phyloP scores from a whole-genome alignment of 106 monocot genomes.

The Acorus gramineus region DNA sequence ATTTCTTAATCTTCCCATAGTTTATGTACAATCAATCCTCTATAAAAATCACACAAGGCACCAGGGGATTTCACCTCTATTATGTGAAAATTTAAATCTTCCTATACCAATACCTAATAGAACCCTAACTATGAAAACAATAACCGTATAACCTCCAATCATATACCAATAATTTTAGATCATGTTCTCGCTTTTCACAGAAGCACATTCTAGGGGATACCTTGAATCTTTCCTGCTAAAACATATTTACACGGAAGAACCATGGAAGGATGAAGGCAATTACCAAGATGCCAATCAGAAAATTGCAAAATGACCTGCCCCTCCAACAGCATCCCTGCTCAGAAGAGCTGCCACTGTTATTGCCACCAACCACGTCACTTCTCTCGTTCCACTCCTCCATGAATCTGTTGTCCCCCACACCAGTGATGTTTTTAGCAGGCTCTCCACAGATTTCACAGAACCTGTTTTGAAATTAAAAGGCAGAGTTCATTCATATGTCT shows the following conservation, averaged over 20 bases:
- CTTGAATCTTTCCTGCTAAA: background rate
- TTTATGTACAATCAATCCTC: no score
- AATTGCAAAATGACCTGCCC: constrained; percentile 52
- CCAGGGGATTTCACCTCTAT: no score
- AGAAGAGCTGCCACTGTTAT: constrained; percentile 14
- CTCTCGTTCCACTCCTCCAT: constrained; percentile 46
- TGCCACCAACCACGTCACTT: constrained; percentile 4
- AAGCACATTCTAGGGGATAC: no score
- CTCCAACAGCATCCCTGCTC: constrained; percentile 41
- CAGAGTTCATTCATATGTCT: no score
- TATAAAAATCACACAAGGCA: no score
- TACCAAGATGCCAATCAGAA: constrained; percentile 67
- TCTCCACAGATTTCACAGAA: constrained; percentile 51
- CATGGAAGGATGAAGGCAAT: constrained; percentile 82
- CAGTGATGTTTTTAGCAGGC: constrained; percentile 50
- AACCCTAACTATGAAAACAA: no score
- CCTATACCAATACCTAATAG: no score
- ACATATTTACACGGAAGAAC: constrained; percentile 77
- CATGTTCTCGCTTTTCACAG: no score
- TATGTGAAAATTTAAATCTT: no score
- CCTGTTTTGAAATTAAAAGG: constrained; percentile 8
- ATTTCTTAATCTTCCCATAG: no score
- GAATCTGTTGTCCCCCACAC: constrained; percentile 30
- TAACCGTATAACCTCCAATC: no score
- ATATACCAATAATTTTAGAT: no score